Conservation (phyloP, 345 rosid species). For the Hypericum perforatum region DNA sequence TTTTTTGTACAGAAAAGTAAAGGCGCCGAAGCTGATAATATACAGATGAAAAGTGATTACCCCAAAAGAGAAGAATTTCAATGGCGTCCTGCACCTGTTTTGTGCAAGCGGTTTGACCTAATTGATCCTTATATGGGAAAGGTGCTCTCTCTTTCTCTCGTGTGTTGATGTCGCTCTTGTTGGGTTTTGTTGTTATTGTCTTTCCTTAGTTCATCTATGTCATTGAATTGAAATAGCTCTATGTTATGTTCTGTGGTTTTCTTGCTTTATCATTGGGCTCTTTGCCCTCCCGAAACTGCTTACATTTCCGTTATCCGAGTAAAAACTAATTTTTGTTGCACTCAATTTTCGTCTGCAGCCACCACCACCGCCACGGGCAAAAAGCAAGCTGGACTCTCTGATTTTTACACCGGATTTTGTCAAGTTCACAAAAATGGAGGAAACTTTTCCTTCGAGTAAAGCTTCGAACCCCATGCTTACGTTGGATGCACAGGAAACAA, state of each 20-base stretch:
- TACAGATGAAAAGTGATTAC: conserved; percentile 25
- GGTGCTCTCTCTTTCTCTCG: conserved; percentile 32
- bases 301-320: no score
- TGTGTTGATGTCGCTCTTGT: no score
- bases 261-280: background rate
- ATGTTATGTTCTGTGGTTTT: background rate
- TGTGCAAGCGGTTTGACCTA: conserved; percentile 97
- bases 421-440: conserved; percentile 35
- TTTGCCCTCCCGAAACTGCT: no score
- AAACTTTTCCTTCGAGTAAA: conserved; percentile 26
- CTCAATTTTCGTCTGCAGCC: conserved; percentile 41
- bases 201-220: background rate
- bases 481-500: conserved; percentile 22
- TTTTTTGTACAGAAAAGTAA: conserved; percentile 44
- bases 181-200: no score
- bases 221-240: background rate
- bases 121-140: conserved; percentile 91
- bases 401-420: conserved; percentile 64
- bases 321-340: background rate
- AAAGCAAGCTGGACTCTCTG: conserved; percentile 82
- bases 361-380: conserved; percentile 58
- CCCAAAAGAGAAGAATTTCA: conserved; percentile 89
- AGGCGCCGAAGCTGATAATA: conserved; percentile 41
- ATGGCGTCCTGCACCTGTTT: conserved; percentile 80
- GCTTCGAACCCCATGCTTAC: conserved; percentile 18